A percentile compares a stretch with the other conserved stretches of the same genome.
These are phyloP conservation scores for Polygonum aviculare DNA, from an alignment of 148 eudicot species.

Conservation along the genomic window DNA sequence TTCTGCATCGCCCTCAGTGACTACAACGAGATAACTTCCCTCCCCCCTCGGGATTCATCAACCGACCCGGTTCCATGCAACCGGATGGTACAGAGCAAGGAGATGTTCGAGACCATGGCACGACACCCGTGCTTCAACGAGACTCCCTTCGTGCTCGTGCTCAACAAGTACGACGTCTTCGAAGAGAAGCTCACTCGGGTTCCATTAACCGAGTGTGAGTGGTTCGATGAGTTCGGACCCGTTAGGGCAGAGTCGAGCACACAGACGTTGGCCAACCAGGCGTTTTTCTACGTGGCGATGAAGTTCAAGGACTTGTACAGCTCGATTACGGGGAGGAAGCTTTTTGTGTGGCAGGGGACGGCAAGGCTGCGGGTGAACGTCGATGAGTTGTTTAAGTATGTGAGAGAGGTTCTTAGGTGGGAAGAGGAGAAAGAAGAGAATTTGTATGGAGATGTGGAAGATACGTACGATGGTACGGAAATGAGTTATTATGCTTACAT, in stretches of 20 bases:
- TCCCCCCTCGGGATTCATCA: slow-evolving; percentile 14
- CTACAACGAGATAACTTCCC: slow-evolving; percentile 54
- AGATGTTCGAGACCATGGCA: slow-evolving; percentile 69
- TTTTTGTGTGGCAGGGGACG: slow-evolving; percentile 90
- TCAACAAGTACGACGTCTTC: slow-evolving; percentile 84
- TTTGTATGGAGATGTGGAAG: slow-evolving; percentile 44
- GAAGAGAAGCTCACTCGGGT: slow-evolving; percentile 70
- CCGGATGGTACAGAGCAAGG: slow-evolving; percentile 75
- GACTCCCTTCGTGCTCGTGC: slow-evolving; percentile 64
- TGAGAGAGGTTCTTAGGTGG: slow-evolving; percentile 88
- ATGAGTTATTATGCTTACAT: slow-evolving; percentile 37
- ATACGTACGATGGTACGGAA: slow-evolving; percentile 84
- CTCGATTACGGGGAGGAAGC: slow-evolving; percentile 70
- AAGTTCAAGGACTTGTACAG: slow-evolving; percentile 86
- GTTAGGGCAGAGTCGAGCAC: slow-evolving; percentile 54
- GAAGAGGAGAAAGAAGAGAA: slow-evolving; percentile 82
- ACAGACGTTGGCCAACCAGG: slow-evolving; percentile 81
- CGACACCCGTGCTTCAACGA: slow-evolving; percentile 78
- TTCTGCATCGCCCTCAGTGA: slow-evolving; percentile 81
- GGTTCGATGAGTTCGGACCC: slow-evolving; percentile 76
- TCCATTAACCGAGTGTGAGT: slow-evolving; percentile 62
- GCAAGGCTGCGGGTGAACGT: slow-evolving; percentile 69
- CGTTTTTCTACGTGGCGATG: slow-evolving; percentile 92
- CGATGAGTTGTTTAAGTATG: slow-evolving; percentile 80
- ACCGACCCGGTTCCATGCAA: slow-evolving; percentile 17